phyloP scores from a whole-genome alignment of 2,329 filamentous ascomycete genomes.

The Botrytis sinoallii region DNA sequence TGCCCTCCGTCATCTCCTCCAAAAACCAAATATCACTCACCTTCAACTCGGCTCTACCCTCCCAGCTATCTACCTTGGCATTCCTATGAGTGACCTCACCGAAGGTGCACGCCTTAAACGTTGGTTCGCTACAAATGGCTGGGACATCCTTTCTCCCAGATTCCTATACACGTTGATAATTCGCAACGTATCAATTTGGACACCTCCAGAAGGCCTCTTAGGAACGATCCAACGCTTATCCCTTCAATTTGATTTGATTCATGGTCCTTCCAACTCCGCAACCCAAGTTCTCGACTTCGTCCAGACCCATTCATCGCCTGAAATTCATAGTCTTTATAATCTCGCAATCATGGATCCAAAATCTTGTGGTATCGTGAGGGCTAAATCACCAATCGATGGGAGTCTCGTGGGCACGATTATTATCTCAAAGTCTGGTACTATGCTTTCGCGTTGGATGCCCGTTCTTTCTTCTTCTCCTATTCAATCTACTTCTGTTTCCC shows the following conservation, averaged over 20 bases:
- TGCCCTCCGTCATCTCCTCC: constrained; percentile 74
- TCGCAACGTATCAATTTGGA: constrained; percentile 57
- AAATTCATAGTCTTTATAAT: constrained; percentile 63
- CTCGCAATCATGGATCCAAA: constrained; percentile 58
- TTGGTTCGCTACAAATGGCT: constrained; percentile 89
- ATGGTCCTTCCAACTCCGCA: constrained; percentile 58
- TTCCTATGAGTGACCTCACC: constrained; percentile 62
- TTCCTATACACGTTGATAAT: constrained; percentile 63
- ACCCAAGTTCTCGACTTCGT: constrained; percentile 60
- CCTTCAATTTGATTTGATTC: constrained; percentile 63
- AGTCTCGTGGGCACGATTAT: constrained; percentile 62
- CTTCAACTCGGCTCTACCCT: constrained; percentile 79
- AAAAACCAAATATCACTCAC: constrained; percentile 44
- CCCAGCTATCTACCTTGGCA: constrained; percentile 82
- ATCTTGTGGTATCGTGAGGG: constrained; percentile 63
- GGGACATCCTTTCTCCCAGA: constrained; percentile 68
- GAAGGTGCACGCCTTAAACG: constrained; percentile 50
- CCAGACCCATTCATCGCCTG: constrained; percentile 51
- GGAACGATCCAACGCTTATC: constrained; percentile 50
- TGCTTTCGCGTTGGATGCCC: constrained; percentile 59
- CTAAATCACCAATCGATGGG: constrained; percentile 60
- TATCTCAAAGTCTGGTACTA: constrained; percentile 58
- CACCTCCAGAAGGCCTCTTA: constrained; percentile 59
- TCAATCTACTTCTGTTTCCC: neutral
- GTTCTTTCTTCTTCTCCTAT: constrained; percentile 49